Base-by-base conservation (phyloP, 1,284 basidiomycete genomes). In the Uromyces viciae-fabae region DNA sequence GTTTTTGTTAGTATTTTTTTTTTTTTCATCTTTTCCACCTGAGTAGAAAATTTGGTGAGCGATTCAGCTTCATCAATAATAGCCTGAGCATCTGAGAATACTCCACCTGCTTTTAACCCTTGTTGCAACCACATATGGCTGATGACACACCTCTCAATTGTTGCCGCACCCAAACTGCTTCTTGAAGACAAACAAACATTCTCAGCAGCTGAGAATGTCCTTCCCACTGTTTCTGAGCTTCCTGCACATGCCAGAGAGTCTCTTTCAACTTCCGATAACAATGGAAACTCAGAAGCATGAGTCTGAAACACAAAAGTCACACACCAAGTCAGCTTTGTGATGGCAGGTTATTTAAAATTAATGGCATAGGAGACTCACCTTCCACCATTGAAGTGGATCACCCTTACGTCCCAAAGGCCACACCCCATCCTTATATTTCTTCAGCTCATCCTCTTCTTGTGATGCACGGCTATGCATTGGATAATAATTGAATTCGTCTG, bases 381-480 rank as follows among this genome's bases (percentile, higher is more conserved):
- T 68, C 64, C 64, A 68, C 64, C 64, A 68, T 43, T 42, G 2
- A 11, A 68, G 64, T 14, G 64, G 64, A 43, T 40, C n/a, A 4
- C 38, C 64, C 40, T 68, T 68, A 7, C 22, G 40, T 8, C 60
- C 33, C 3, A 68, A 15, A 42, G 64, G 64, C 64, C 64, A 68
- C 19, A n/a, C 38, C 5, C 64, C 64, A 22, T 43, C 64, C 7
- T 22, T 2, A 25, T 68, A 68, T 43, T 68, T 68, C 33, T 68
- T 68, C 7, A 68, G 5, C n/a, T 68, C 64, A 25, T 68, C 22
- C 3, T 68, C 64, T 68, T 68, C 64, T n/a, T 68, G 64, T 36
- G 64, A 68, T 9, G 22, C 7, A n/a, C 64, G 7, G 15, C 2
- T 11, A 11, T 49, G 11, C 46, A 11, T 22, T 49, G 46, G 46